phyloP scores from a whole-genome alignment of 2,329 filamentous ascomycete genomes.

The Chaetomium strumarium region DNA sequence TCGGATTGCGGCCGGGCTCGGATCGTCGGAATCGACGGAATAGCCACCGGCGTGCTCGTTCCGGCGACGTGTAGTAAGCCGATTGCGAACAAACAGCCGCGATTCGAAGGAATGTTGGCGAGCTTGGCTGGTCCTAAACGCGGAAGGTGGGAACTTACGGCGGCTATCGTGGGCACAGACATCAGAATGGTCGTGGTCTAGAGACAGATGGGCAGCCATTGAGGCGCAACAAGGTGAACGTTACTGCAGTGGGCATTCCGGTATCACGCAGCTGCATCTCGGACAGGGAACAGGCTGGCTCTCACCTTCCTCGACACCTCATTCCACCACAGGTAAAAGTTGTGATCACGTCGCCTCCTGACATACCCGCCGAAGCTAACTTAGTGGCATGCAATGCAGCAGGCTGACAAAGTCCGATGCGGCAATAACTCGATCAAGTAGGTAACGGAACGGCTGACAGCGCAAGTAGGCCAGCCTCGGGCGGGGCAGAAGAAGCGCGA shows the following conservation, averaged over 20 bases:
- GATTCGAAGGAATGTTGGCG: background rate
- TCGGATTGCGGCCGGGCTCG: no score
- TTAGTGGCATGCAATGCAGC: constrained; percentile 24
- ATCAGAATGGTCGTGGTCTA: background rate
- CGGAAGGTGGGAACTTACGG: constrained; percentile 12
- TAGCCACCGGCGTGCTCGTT: no score
- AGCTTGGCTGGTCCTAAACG: constrained; percentile 3
- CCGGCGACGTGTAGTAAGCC: background rate
- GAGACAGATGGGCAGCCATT: background rate
- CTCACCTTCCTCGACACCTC: background rate
- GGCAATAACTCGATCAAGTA: background rate
- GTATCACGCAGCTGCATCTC: constrained; percentile 10
- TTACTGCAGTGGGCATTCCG: background rate
- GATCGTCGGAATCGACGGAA: no score
- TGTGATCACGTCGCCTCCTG: constrained; percentile 19
- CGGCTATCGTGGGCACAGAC: constrained; percentile 20
- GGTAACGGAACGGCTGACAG: background rate
- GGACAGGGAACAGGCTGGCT: constrained; percentile 7
- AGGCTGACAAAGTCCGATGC: constrained; percentile 8
- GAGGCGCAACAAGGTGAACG: background rate
- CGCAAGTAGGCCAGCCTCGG: no score
- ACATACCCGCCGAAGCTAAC: constrained; percentile 29
- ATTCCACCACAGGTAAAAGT: no score
- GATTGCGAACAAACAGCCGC: background rate
- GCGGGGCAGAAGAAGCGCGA: background rate